Conservation (phyloP, 106 monocot genomes). For the Apostasia ramifera region DNA sequence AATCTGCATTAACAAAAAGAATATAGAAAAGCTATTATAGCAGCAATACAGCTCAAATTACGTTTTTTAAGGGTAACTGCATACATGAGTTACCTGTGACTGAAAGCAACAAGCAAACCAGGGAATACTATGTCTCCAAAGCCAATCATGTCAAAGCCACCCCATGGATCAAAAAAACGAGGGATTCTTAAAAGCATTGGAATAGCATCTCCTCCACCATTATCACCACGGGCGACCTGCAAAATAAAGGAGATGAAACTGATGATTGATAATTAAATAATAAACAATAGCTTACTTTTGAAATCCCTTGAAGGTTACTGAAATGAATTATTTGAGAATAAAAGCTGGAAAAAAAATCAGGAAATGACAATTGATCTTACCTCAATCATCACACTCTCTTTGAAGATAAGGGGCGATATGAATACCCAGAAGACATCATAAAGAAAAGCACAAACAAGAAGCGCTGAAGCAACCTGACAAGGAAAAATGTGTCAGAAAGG, state of each 20-base stretch:
- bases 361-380: neutral
- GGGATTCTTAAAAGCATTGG: slow-evolving; percentile 83
- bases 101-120: slow-evolving; percentile 20
- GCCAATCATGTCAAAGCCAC: slow-evolving; percentile 19
- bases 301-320: no score
- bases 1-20: no score
- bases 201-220: slow-evolving; percentile 54
- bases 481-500: neutral
- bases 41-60: no score
- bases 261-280: no score
- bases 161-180: slow-evolving; percentile 36
- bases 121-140: slow-evolving; percentile 24
- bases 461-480: slow-evolving; percentile 9
- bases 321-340: no score
- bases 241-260: slow-evolving; percentile 5
- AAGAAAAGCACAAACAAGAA: slow-evolving; percentile 8
- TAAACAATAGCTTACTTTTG: no score
- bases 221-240: slow-evolving; percentile 64
- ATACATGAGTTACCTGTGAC: slow-evolving; percentile 9
- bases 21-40: no score
- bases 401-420: slow-evolving; percentile 12
- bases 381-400: slow-evolving; percentile 12
- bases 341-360: neutral
- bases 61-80: no score
- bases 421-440: slow-evolving; percentile 15